Percentiles rank a stretch among this genome's conserved stretches.
These are phyloP conservation scores for Sporobolomyces roseus DNA, from an alignment of 768 basidiomycete genomes.

Conservation along the genomic window DNA sequence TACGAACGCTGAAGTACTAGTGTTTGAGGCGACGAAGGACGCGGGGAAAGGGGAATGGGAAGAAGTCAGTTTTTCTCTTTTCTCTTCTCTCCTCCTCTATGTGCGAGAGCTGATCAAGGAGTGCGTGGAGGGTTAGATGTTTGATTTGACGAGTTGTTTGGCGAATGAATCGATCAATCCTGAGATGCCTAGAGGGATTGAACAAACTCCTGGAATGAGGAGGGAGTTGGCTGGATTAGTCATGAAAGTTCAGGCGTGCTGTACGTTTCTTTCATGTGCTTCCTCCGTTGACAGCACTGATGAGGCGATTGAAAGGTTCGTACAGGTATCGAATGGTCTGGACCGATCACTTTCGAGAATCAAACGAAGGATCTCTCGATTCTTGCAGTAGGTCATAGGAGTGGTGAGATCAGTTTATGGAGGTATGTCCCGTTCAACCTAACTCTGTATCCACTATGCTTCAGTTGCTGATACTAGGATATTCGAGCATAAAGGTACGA, in stretches of 20 bases:
- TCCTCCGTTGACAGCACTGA: no score
- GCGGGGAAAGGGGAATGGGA: constrained; percentile 21
- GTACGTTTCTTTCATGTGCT: no score
- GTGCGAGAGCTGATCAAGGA: not conserved
- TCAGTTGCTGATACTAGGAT: no score
- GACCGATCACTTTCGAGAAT: no score
- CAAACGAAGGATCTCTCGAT: constrained; percentile 15
- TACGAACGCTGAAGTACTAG: constrained; percentile 20
- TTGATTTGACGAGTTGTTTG: constrained; percentile 19
- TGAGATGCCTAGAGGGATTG: no score
- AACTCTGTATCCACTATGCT: no score
- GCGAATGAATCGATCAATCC: not conserved
- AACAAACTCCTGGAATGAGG: no score
- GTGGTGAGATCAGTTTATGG: constrained; percentile 11
- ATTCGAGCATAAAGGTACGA: no score
- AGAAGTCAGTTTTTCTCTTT: constrained; percentile 3
- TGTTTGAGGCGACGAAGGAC: constrained; percentile 30
- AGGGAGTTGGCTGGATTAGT: no score
- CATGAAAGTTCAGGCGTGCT: no score
- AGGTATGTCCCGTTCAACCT: not conserved
- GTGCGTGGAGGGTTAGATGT: not conserved
- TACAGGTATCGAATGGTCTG: no score
- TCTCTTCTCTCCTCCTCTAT: not conserved
- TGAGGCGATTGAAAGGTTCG: no score
- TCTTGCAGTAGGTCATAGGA: constrained; percentile 1